A percentile compares a stretch with the other conserved stretches of the same genome.
Conservation (phyloP, 495 filamentous ascomycete species). For the Bacidia rubella region DNA sequence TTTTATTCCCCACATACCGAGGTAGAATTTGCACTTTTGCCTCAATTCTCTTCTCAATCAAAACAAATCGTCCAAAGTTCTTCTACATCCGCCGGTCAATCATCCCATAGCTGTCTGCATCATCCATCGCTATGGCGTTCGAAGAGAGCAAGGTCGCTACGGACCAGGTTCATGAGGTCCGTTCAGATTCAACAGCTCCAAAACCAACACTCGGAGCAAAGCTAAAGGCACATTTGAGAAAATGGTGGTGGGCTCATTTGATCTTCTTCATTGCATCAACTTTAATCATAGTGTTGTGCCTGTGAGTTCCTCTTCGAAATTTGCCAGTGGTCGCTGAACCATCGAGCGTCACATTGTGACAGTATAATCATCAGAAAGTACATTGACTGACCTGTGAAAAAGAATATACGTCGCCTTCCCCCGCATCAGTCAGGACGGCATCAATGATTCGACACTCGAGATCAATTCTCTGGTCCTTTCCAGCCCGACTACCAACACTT, state of each 20-base stretch:
- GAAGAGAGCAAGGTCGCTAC: slow-evolving; percentile 2
- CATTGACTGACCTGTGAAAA: no score
- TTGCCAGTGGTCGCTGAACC: no score
- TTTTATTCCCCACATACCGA: not conserved
- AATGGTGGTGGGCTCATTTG: slow-evolving; percentile 64
- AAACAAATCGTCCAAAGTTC: no score
- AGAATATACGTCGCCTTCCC: slow-evolving; percentile 65
- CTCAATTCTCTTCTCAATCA: no score
- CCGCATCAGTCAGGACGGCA: slow-evolving; percentile 53
- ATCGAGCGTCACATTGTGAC: not conserved
- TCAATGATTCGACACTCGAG: slow-evolving; percentile 49
- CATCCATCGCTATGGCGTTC: not conserved
- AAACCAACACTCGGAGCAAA: slow-evolving; percentile 27
- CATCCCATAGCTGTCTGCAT: no score
- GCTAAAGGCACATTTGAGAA: slow-evolving; percentile 35
- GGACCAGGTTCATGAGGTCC: slow-evolving; percentile 8
- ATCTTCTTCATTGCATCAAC: slow-evolving; percentile 42
- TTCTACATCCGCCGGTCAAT: no score
- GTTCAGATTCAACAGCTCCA: not conserved
- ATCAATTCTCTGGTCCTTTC: slow-evolving; percentile 45
- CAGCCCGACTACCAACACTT: slow-evolving; percentile 41
- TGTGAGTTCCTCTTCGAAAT: slow-evolving; percentile 43
- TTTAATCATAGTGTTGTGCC: slow-evolving; percentile 45
- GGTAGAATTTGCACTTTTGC: no score
- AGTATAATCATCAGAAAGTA: not conserved